Percentiles rank a stretch among this genome's conserved stretches.
These are phyloP conservation scores for Geotrichum macrosporum DNA, from an alignment of 1,139 yeast genomes.

Conservation along the genomic window DNA sequence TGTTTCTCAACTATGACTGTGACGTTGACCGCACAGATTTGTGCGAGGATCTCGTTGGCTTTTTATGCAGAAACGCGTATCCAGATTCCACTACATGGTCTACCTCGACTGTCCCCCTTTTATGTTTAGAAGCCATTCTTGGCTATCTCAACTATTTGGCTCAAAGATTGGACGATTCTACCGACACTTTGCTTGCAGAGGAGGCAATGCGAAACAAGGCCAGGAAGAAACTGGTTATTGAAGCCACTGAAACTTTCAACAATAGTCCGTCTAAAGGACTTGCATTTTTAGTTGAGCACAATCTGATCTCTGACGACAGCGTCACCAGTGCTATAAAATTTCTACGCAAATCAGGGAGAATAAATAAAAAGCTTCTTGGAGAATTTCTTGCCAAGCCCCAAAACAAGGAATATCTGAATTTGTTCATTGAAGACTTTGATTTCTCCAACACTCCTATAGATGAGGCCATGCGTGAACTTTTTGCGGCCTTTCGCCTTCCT, in stretches of 20 bases:
- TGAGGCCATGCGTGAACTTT: conserved; percentile 79
- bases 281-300: conserved; percentile 53
- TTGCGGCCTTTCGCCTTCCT: conserved; percentile 84
- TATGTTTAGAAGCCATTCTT: conserved; percentile 83
- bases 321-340: conserved; percentile 67
- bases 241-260: conserved; percentile 70
- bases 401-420: conserved; percentile 54
- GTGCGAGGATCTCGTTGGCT: conserved; percentile 62
- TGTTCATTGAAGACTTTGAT: conserved; percentile 69
- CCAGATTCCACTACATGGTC: conserved; percentile 75
- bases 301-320: conserved; percentile 58
- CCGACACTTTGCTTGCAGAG: conserved; percentile 26
- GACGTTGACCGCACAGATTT: conserved; percentile 83
- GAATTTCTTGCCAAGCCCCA: conserved; percentile 76
- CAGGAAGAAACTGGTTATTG: conserved; percentile 66
- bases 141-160: conserved; percentile 65
- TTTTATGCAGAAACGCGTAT: conserved; percentile 68
- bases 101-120: conserved; percentile 86
- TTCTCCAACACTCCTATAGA: conserved; percentile 78
- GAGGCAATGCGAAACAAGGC: conserved; percentile 43
- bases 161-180: conserved; percentile 44
- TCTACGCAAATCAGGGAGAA: conserved; percentile 67
- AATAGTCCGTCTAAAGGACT: conserved; percentile 75
- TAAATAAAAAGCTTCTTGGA: conserved; percentile 85
- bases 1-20: conserved; percentile 85